Evolutionary conservation across 2,329 filamentous ascomycete species (phyloP).

Genomic region (Penicillium brevicompactum): DNA sequence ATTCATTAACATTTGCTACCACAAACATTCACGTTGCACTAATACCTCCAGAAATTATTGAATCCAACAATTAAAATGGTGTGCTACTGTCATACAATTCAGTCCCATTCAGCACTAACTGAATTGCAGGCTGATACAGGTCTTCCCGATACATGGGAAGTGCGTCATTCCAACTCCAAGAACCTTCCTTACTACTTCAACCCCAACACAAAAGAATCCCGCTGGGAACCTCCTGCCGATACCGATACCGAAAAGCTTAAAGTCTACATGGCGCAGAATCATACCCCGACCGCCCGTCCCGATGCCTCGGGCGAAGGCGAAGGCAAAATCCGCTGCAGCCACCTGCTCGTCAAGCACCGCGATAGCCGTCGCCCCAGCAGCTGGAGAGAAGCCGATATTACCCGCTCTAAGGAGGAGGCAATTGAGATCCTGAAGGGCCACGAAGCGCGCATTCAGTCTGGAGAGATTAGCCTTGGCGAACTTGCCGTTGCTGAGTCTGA

Average conservation of each 20-base stretch:
- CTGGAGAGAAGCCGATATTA: conserved; percentile 91
- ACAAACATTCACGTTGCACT: not conserved
- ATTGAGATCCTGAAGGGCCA: conserved; percentile 73
- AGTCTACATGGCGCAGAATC: conserved; percentile 86
- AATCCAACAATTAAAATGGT: conserved; percentile 12
- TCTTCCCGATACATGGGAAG: conserved; percentile 86
- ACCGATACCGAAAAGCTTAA: conserved; percentile 93
- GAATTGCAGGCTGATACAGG: conserved; percentile 68
- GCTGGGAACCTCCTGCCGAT: conserved; percentile 89
- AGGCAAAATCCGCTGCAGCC: conserved; percentile 90
- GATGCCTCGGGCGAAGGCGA: conserved; percentile 50
- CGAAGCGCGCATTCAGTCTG: conserved; percentile 73
- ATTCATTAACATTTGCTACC: not conserved
- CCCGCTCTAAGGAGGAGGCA: conserved; percentile 84
- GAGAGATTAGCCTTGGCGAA: conserved; percentile 72
- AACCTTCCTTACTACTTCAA: conserved; percentile 99
- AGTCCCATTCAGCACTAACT: not conserved
- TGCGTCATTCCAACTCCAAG: conserved; percentile 97
- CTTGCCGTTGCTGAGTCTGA: conserved; percentile 88
- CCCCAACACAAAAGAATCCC: conserved; percentile 77
- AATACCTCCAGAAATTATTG: not conserved
- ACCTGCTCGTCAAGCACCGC: conserved; percentile 90
- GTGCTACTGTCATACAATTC: not conserved
- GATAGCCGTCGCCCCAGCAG: conserved; percentile 86
- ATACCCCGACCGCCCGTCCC: conserved; percentile 55